These are phyloP conservation scores for Sinapis alba DNA, from an alignment of 441 rosid genomes.

Conservation along the genomic window DNA sequence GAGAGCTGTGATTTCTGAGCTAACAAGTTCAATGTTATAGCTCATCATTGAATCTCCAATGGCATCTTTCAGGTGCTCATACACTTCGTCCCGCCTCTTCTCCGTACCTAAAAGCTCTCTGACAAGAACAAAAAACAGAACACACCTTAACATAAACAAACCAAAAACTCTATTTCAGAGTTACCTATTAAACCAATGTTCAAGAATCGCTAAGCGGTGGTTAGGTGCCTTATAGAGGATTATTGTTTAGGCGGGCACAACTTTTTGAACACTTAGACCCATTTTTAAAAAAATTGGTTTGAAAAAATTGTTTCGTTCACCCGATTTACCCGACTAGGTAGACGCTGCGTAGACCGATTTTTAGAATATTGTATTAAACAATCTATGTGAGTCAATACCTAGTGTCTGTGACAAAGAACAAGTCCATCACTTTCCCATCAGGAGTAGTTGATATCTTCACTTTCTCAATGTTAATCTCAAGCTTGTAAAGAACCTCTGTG, in stretches of 20 bases:
- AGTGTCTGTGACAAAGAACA: conserved; percentile 87
- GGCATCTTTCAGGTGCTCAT: conserved; percentile 46
- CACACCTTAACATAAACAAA: conserved; percentile 9
- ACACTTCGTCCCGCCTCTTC: conserved; percentile 65
- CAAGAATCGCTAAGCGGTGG: no score
- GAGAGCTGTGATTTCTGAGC: conserved; percentile 66
- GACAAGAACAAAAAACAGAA: conserved; percentile 19
- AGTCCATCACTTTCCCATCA: conserved; percentile 89
- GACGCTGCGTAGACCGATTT: no score
- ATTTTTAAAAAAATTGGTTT: no score
- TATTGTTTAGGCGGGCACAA: no score
- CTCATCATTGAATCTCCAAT: conserved; percentile 66
- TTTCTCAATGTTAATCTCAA: conserved; percentile 81
- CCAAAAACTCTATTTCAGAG: not conserved
- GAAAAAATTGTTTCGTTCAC: no score
- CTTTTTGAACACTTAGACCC: no score
- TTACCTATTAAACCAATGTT: not conserved
- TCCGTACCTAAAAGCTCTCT: conserved; percentile 87
- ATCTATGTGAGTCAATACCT: conserved; percentile 48
- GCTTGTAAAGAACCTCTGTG: conserved; percentile 74
- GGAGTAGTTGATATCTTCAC: conserved; percentile 97
- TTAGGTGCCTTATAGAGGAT: no score
- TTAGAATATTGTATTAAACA: not conserved
- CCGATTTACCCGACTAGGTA: no score
- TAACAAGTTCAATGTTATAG: conserved; percentile 76